A percentile compares a stretch with the other conserved stretches of the same genome.
Conservation (phyloP, 2,329 filamentous ascomycete genomes). For the Metarhizium robertsii region DNA sequence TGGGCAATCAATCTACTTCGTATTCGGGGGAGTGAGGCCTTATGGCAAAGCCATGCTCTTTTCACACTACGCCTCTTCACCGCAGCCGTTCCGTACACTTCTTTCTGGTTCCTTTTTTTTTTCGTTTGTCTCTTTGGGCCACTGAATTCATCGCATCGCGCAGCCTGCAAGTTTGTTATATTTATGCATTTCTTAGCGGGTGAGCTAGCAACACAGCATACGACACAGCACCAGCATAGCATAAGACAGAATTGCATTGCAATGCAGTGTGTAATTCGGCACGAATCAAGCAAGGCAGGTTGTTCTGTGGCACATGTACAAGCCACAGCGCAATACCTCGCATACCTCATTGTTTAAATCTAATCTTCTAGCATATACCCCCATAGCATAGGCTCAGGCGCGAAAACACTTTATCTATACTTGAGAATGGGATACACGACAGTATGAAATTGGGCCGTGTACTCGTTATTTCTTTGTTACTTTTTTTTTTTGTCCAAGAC, state of each 20-base stretch:
- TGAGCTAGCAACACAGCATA: neutral
- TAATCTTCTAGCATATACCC: constrained; percentile 27
- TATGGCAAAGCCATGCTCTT: neutral
- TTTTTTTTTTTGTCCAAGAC: constrained; percentile 1
- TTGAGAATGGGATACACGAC: neutral
- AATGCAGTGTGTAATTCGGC: neutral
- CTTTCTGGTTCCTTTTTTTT: neutral
- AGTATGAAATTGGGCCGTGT: neutral
- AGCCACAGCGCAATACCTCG: neutral
- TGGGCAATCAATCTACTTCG: neutral
- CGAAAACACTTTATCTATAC: constrained; percentile 2
- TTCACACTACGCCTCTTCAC: neutral
- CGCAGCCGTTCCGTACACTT: neutral
- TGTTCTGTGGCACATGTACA: neutral
- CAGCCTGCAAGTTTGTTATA: neutral
- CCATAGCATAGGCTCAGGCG: constrained; percentile 22
- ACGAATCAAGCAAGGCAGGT: neutral
- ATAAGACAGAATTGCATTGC: neutral
- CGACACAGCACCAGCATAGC: neutral
- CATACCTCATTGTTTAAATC: constrained; percentile 10
- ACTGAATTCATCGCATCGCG: neutral
- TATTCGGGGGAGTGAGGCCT: neutral
- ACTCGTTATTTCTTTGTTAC: neutral
- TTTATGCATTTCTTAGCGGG: neutral
- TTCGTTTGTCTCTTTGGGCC: neutral